Conservation (phyloP, 495 filamentous ascomycete species). For the Haplographium delicatum region DNA sequence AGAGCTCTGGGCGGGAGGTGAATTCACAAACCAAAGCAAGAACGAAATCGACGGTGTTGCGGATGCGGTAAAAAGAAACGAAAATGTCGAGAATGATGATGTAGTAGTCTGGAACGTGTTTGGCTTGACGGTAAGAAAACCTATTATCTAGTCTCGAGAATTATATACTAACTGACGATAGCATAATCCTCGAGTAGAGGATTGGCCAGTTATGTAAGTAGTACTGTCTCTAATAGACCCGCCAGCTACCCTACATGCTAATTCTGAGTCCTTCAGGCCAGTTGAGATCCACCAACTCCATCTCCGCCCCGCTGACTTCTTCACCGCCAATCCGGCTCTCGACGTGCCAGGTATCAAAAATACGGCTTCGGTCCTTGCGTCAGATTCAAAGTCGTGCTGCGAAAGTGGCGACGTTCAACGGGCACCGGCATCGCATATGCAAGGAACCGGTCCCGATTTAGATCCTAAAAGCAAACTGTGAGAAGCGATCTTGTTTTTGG, state of each 20-base stretch:
- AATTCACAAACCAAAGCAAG: slow-evolving; percentile 79
- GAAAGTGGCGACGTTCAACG: slow-evolving; percentile 24
- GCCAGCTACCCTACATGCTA: background rate
- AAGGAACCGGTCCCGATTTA: slow-evolving; percentile 29
- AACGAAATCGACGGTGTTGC: slow-evolving; percentile 53
- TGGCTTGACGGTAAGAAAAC: slow-evolving; percentile 39
- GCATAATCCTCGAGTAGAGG: slow-evolving; percentile 53
- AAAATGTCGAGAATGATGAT: slow-evolving; percentile 45
- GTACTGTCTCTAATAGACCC: too few relatives aligned
- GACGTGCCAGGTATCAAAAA: slow-evolving; percentile 61
- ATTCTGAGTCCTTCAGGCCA: slow-evolving; percentile 38
- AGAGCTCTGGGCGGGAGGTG: slow-evolving; percentile 75
- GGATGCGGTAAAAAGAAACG: slow-evolving; percentile 44
- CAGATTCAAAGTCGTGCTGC: slow-evolving; percentile 33
- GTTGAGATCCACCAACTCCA: slow-evolving; percentile 55
- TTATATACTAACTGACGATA: slow-evolving; percentile 4
- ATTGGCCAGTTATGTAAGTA: slow-evolving; percentile 57
- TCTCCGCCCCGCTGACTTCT: slow-evolving; percentile 70
- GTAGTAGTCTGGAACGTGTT: slow-evolving; percentile 56
- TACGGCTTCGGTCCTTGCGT: slow-evolving; percentile 42
- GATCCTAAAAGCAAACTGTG: slow-evolving; percentile 28
- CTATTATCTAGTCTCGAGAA: background rate
- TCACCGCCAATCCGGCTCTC: slow-evolving; percentile 64
- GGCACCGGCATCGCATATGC: slow-evolving; percentile 26
- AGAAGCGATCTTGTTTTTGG: too few relatives aligned